Evolutionary conservation across 202 grass and related monocot genomes (phyloP), one percentile per base, ranked within the genome.

Genomic region (Dendrocalamus latiflorus): DNA sequence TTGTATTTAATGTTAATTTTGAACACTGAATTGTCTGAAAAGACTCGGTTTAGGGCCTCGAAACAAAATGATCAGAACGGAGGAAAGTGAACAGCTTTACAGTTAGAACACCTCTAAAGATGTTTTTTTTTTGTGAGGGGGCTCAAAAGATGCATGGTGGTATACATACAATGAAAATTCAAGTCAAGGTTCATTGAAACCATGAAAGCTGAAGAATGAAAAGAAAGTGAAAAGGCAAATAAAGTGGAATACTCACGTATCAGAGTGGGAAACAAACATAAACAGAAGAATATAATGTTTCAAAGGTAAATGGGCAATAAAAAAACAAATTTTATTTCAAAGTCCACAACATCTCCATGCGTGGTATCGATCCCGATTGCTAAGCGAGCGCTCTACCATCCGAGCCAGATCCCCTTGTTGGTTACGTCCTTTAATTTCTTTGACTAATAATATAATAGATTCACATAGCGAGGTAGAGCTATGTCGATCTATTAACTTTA

Each of bases 371-470:
- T 84, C 81, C 72, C 60, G 60, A 33, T 84, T 84, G 81, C 81
- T 84, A 84, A 84, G 81, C 71, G 71, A 84, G 81, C 81, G 57
- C 81, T 84, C 71, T 84, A 75, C 81, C 81, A 84, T 84, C 71
- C 77, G 72, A 69, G 67, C 67, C 47, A 70, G 22, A 47, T 69
- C 66, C 66, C 39, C 65, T 4, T n/a, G n/a, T n/a, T n/a, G n/a
- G n/a, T n/a, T n/a, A n/a, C n/a, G n/a, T n/a, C n/a, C n/a, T n/a
- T n/a, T n/a, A n/a, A n/a, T n/a, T n/a, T n/a, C n/a, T n/a, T n/a
- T n/a, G n/a, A n/a, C n/a, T n/a, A n/a, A n/a, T n/a, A n/a, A n/a
- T n/a, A n/a, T n/a, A n/a, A n/a, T n/a, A n/a, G n/a, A n/a, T n/a
- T n/a, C n/a, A n/a, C n/a, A n/a, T n/a, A n/a, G n/a, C n/a, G n/a